These are phyloP conservation scores for Candida koratica DNA, from an alignment of 805 yeast species.

Conservation along the genomic window DNA sequence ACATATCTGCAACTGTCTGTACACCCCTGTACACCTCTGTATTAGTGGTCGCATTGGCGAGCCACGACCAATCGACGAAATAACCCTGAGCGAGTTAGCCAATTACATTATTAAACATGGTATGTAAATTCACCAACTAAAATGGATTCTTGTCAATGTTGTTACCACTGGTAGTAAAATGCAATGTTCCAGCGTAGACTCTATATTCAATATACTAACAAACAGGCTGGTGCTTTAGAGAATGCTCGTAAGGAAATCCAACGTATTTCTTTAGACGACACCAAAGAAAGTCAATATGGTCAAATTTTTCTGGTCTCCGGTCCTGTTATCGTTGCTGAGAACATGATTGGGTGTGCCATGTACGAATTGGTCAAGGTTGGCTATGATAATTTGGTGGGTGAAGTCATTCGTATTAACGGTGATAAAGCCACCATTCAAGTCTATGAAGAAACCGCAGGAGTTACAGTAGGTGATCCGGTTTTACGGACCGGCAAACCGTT, in stretches of 20 bases:
- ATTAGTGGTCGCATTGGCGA: not conserved
- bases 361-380: slow-evolving; percentile 98
- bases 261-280: slow-evolving; percentile 72
- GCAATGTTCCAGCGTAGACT: too few species aligned
- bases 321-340: slow-evolving; percentile 95
- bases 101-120: too few species aligned
- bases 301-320: slow-evolving; percentile 94
- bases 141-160: too few species aligned
- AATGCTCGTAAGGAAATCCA: slow-evolving; percentile 93
- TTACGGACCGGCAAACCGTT: slow-evolving; percentile 98
- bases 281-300: slow-evolving; percentile 77
- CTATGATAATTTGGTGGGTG: slow-evolving; percentile 95
- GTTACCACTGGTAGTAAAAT: too few species aligned
- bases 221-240: slow-evolving; percentile 91
- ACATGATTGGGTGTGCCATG: slow-evolving; percentile 99
- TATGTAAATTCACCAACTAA: too few species aligned
- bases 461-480: slow-evolving; percentile 98
- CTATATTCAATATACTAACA: too few species aligned
- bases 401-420: slow-evolving; percentile 92
- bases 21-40: too few species aligned
- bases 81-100: slow-evolving; percentile 7
- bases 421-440: slow-evolving; percentile 99
- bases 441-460: slow-evolving; percentile 99
- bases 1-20: slow-evolving; percentile 1
- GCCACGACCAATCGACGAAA: too few species aligned